These are phyloP conservation scores for Xylariaceae sp. DNA, from an alignment of 2,329 filamentous ascomycete species.

Conservation along the genomic window DNA sequence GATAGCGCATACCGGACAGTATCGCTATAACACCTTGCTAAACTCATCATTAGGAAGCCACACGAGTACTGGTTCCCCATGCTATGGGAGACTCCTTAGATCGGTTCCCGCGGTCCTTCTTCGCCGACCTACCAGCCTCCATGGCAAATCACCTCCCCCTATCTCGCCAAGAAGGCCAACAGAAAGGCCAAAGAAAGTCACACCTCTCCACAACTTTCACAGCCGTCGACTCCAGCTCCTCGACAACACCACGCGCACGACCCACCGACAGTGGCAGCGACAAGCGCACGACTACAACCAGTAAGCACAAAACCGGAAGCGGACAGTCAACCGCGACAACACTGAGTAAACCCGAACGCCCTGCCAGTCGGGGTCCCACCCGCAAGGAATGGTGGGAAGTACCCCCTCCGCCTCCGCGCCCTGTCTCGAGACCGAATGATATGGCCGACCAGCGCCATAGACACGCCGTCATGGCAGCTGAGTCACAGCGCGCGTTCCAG, in stretches of 20 bases:
- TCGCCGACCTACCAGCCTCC: conserved; percentile 38
- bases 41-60: conserved; percentile 41
- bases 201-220: conserved; percentile 6
- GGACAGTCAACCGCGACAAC: not conserved
- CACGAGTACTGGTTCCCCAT: conserved; percentile 44
- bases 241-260: not conserved
- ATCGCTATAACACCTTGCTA: not conserved
- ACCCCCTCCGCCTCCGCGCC: conserved; percentile 11
- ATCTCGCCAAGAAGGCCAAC: conserved; percentile 7
- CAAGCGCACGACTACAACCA: not conserved
- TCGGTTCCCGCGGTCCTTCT: conserved; percentile 39
- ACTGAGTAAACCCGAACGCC: conserved; percentile 10
- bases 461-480: conserved; percentile 17
- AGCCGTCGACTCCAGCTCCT: conserved; percentile 2
- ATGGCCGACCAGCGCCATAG: conserved; percentile 11
- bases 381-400: conserved; percentile 33
- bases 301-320: not conserved
- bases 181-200: conserved; percentile 4
- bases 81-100: conserved; percentile 35
- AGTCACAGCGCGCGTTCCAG: conserved; percentile 33
- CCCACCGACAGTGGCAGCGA: not conserved
- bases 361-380: not conserved
- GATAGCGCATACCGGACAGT: not conserved
- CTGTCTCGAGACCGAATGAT: conserved; percentile 19
- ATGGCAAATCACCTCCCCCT: conserved; percentile 1